Percentiles rank a stretch among this genome's conserved stretches.
These are phyloP conservation scores for Cyberlindnera xishuangbannaensis DNA, from an alignment of 805 yeast species.

Conservation along the genomic window DNA sequence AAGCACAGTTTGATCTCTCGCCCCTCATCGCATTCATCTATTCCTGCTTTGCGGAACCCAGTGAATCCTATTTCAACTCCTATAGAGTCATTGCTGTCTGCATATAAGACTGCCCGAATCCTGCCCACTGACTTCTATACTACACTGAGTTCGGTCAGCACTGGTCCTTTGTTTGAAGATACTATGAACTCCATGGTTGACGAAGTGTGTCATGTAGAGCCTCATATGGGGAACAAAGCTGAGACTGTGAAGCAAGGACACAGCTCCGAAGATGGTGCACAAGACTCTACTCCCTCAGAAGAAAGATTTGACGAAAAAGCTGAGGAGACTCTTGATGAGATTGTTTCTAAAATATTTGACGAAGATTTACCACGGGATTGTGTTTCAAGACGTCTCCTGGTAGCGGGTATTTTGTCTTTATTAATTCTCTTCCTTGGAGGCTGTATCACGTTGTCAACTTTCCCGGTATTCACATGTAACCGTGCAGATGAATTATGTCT, in stretches of 20 bases:
- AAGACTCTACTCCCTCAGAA: too few species aligned
- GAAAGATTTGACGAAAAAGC: too few species aligned
- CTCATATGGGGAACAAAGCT: too few species aligned
- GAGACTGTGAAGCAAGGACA: too few species aligned
- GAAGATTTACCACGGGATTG: constrained; percentile 2
- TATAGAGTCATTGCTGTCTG: constrained; percentile 1
- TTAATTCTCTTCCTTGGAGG: constrained; percentile 1
- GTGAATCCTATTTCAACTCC: background rate
- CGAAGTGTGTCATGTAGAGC: too few species aligned
- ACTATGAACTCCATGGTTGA: constrained; percentile 3
- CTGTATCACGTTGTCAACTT: constrained; percentile 6
- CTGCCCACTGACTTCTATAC: constrained; percentile 1
- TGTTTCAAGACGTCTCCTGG: too few species aligned
- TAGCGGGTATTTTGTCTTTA: background rate
- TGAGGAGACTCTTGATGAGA: constrained; percentile 9
- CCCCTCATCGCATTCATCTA: background rate
- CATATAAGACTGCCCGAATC: constrained; percentile 3
- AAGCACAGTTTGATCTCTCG: background rate
- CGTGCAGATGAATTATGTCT: constrained; percentile 28
- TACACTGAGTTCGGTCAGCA: background rate
- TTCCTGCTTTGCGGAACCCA: constrained; percentile 1
- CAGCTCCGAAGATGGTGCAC: too few species aligned
- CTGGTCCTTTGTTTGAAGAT: constrained; percentile 11
- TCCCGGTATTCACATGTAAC: constrained; percentile 29
- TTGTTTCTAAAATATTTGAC: constrained; percentile 10